Evolutionary conservation across 495 filamentous ascomycete genomes (phyloP), one percentile per base, ranked within the genome.

Genomic region (Gamarada debralockiae): DNA sequence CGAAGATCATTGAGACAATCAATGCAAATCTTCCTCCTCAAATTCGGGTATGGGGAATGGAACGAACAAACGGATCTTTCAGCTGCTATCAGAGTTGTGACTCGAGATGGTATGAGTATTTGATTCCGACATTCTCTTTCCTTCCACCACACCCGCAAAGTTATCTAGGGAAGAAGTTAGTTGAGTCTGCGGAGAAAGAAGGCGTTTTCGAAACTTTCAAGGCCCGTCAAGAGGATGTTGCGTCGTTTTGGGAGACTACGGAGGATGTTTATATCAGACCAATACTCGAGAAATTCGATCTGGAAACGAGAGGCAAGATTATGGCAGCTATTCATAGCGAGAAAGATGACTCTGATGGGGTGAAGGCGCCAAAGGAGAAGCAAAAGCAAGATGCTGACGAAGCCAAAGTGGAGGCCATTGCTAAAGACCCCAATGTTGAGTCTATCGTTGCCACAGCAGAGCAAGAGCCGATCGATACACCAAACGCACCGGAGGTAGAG

Each of bases 91-190:
- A 93, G 59, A 75, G 88, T 36, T 96, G 92, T 63, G 93, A 97
- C 62, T 95, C 89, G 10, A 80, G 93, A 48, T 89, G 90, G 67
- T 98, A 98, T 69, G 93, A 98, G 64, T 98, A 97, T 63, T 74
- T 98, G 34, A 88, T 98, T 67, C 93, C 93, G 8, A 90, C 85
- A 22, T 86, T 96, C 65, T 86, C 84, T 48, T 90, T 97, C 49
- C 70, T 98, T 36, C 95, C 93, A 24, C 95, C 93, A 3, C 90
- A 97, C 58, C 92, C 91, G 1, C 81, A 82, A 33, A 95, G 85
- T 46, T 95, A 78, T 58, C 73, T 98, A 18, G 91, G 87, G 14
- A 86, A 84, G 67, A 85, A 87, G 62, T 73, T 92, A n/a, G 71
- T 77, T 14, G 79, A 90, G 58, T 71, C 81, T 18, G 85, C 89